Conservation (phyloP, 2,329 filamentous ascomycete species). For the Trichoderma oligosporum region DNA sequence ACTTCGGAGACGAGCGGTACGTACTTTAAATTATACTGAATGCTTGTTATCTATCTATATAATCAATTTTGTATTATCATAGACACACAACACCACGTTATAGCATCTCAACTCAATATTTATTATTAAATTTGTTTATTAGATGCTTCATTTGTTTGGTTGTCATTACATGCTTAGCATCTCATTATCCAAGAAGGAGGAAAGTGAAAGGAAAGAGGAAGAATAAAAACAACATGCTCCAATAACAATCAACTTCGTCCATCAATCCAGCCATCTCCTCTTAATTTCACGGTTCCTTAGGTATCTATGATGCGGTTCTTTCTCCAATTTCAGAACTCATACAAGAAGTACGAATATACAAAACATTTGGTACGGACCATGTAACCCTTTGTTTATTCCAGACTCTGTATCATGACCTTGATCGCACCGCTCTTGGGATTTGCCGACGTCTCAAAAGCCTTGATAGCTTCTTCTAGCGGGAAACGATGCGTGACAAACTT, state of each 20-base stretch:
- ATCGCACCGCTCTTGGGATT: constrained; percentile 92
- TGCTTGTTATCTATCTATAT: too few relatives aligned
- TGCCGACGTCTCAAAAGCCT: constrained; percentile 85
- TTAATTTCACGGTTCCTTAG: neutral
- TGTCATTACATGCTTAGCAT: neutral
- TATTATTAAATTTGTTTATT: neutral
- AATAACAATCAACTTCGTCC: neutral
- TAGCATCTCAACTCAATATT: too few relatives aligned
- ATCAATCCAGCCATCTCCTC: neutral
- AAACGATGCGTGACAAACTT: constrained; percentile 87
- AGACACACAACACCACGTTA: too few relatives aligned
- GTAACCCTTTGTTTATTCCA: constrained; percentile 35
- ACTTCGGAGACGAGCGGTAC: constrained; percentile 12
- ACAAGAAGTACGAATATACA: too few relatives aligned
- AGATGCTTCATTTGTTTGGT: too few relatives aligned
- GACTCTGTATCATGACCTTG: constrained; percentile 89
- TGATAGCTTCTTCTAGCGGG: constrained; percentile 76
- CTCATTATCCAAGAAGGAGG: neutral
- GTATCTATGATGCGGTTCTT: neutral
- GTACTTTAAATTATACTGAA: too few relatives aligned
- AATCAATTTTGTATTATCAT: too few relatives aligned
- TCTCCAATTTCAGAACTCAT: neutral
- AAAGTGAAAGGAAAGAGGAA: neutral
- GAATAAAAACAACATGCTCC: neutral
- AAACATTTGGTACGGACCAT: too few relatives aligned